Base-by-base conservation (phyloP, 768 basidiomycete species). In the Agaricus sinodeliciosus region DNA sequence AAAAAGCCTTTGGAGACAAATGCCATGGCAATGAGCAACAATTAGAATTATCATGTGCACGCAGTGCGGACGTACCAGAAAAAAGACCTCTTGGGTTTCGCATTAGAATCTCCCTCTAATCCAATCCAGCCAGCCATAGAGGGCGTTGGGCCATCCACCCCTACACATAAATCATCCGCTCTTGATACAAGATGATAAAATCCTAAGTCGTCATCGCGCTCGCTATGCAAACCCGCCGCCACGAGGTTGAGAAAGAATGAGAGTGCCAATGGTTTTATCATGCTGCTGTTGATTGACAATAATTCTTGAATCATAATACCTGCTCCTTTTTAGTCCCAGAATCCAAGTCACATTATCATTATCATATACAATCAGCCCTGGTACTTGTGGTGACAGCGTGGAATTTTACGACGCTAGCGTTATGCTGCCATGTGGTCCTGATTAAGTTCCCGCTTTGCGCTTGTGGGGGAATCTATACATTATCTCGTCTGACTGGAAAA, bases 111-210 rank as follows among this genome's bases (percentile, higher is more conserved):
- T 4, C 63, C 65, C 43, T 62, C 49, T 16, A 69, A 42, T 3
- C 66, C 67, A 45, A 69, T 66, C 49, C 63, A 62, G 1, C 68
- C 67, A 36, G 51, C 51, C 19, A 53, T 16, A 19, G 51, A 46
- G 15, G 44, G 36, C 16, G 51, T 44, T 2, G 51, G 51, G 1
- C 51, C 44, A 19, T 46, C 46, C n/a, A 45, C 51, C 1, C 51
- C 51, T 0, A 9, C 42, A 40, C 51, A 53, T 22, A 53, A 40
- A 13, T 34, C 51, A 22, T 39, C 37, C n/a, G 44, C 18, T 25
- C 28, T 27, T 3, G 37, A 53, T 13, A 53, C 44, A 5, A 40
- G 22, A 31, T 46, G 51, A 18, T 46, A 46, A 40, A 53, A 53
- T 9, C 44, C 51, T 13, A 26, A 3, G 5, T 25, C 34, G 15